These are phyloP conservation scores for Diutina neorugosa DNA, from an alignment of 1,139 yeast genomes.

Conservation along the genomic window DNA sequence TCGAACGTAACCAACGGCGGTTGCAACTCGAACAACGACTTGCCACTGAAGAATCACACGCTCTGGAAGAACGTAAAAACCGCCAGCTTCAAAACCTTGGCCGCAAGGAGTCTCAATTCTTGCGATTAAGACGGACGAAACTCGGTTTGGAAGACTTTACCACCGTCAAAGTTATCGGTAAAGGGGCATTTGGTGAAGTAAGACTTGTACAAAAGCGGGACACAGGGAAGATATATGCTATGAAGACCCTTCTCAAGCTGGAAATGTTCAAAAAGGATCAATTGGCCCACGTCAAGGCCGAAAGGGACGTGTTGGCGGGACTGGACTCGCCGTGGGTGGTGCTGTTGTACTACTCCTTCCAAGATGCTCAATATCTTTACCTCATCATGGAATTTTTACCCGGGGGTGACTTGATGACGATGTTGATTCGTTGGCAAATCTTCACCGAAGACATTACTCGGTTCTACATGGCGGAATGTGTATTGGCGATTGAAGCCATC, in stretches of 20 bases:
- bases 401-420: constrained; percentile 81
- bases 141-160: constrained; percentile 61
- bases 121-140: constrained; percentile 65
- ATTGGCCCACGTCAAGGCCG: constrained; percentile 75
- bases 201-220: constrained; percentile 72
- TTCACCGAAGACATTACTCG: constrained; percentile 78
- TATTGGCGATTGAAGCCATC: constrained; percentile 70
- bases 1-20: constrained; percentile 70
- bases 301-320: constrained; percentile 76
- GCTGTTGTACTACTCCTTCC: constrained; percentile 68
- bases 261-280: constrained; percentile 82
- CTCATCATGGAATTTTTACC: constrained; percentile 78
- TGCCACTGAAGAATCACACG: constrained; percentile 45
- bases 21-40: constrained; percentile 59
- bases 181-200: constrained; percentile 83
- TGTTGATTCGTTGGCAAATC: constrained; percentile 79
- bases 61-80: constrained; percentile 61
- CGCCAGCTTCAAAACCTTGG: constrained; percentile 64
- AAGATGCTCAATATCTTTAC: constrained; percentile 63
- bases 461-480: constrained; percentile 82
- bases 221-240: constrained; percentile 75
- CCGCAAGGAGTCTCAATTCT: constrained; percentile 64
- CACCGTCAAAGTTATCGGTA: constrained; percentile 75
- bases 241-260: constrained; percentile 67
- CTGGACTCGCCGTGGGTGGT: constrained; percentile 86